Evolutionary conservation across 306 rosid genomes (phyloP), one percentile per base, ranked within the genome.

Genomic region (Prunus dulcis): DNA sequence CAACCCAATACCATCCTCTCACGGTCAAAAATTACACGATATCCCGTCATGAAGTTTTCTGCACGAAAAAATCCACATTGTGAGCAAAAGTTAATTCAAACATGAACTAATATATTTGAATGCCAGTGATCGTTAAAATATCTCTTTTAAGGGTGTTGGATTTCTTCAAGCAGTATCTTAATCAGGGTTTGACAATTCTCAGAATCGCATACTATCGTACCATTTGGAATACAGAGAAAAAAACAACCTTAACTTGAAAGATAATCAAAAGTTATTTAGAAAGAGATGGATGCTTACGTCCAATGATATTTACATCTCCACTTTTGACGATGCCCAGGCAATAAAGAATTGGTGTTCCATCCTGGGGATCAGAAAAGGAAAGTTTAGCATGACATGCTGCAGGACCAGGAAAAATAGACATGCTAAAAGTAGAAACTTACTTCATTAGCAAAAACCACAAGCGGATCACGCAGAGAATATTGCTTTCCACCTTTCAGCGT

Each of bases 1-100:
- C 99, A 96, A 68, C 97, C 93, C 38, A 96, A 74, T 30, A 84
- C 71, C 85, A 62, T 89, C 82, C 83, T 89, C 47, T 91, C 90
- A 18, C 97, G 97, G 71, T 96, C 95, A 66, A 96, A 96, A 63
- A 85, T 71, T 52, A 96, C 56, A 7, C 81, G 88, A 81, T 96
- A 96, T 56, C 98, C 97, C 47, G 96, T 88, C 99, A 96, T 96
- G 89, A 96, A 91, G 89, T 96, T 93, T 60, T 91, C 99, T 92
- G 93, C 91, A 82, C 71, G 71, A 76, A 86, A 18, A 75, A 69
- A 79, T 27, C 55, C 65, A 50, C 23, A 49, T 58, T 45, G 76
- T 64, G 57, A 56, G 9, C 50, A 28, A 22, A 25, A 17, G 3
- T 65, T 20, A 27, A 51, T 38, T 49, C 53, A 58, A 43, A 50